Percentiles rank a stretch among this genome's conserved stretches.
phyloP scores from a whole-genome alignment of 306 rosid genomes.

The Hippophae gyantsensis region DNA sequence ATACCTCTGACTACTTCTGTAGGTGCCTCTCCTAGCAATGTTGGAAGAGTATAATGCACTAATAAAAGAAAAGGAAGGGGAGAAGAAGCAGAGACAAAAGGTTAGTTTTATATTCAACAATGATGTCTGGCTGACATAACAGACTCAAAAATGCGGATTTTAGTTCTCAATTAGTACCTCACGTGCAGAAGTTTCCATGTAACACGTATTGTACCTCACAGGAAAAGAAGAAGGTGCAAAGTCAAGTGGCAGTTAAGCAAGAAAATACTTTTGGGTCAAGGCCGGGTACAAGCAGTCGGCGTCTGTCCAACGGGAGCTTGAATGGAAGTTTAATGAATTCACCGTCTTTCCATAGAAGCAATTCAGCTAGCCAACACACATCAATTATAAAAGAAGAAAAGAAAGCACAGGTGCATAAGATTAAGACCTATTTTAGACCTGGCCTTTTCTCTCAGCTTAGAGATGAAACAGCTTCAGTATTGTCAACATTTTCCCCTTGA shows the following conservation, averaged over 20 bases:
- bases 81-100: constrained; percentile 60
- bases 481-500: too few relatives aligned
- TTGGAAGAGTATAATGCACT: constrained; percentile 65
- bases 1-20: constrained; percentile 4
- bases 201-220: constrained; percentile 19
- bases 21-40: constrained; percentile 82
- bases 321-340: constrained; percentile 44
- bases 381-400: too few relatives aligned
- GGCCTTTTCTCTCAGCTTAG: too few relatives aligned
- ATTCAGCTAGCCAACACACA: constrained; percentile 34
- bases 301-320: constrained; percentile 47
- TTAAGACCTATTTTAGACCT: too few relatives aligned
- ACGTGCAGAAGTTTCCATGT: constrained; percentile 4
- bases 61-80: constrained; percentile 70
- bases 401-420: too few relatives aligned
- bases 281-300: constrained; percentile 64
- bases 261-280: constrained; percentile 37
- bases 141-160: constrained; percentile 3
- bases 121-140: constrained; percentile 13
- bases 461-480: too few relatives aligned
- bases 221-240: constrained; percentile 81
- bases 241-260: constrained; percentile 40
- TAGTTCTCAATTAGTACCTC: background rate
- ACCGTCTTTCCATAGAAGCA: constrained; percentile 45
- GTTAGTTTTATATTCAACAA: constrained; percentile 32